phyloP scores from a whole-genome alignment of 192 early-diverging fungal species.

The Podila clonocystis region DNA sequence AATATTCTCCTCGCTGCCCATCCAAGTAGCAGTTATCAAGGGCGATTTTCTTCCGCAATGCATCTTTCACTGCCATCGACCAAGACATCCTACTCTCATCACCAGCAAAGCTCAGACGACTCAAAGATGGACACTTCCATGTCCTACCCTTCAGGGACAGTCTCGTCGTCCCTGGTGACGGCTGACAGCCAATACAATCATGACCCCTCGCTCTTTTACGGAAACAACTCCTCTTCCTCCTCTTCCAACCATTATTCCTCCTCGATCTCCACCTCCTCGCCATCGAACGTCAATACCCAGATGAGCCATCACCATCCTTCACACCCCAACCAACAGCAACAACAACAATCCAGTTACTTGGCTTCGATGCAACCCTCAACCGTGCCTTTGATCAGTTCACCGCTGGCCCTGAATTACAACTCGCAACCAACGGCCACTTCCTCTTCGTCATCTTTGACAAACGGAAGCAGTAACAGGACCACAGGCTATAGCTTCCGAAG shows the following conservation, averaged over 20 bases:
- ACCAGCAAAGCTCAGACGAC: background rate
- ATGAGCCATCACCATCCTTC: background rate
- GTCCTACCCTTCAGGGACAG: constrained; percentile 1
- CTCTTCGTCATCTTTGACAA: background rate
- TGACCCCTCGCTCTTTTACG: background rate
- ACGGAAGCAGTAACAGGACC: constrained; percentile 11
- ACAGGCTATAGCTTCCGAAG: constrained; percentile 11
- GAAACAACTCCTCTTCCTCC: background rate
- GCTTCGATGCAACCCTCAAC: constrained; percentile 17
- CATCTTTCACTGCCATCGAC: constrained; percentile 1
- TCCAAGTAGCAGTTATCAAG: background rate
- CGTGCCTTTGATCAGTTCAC: constrained; percentile 37
- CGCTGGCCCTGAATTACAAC: constrained; percentile 35
- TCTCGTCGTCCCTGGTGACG: background rate
- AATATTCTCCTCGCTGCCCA: background rate
- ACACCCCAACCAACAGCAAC: background rate
- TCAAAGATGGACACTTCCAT: background rate
- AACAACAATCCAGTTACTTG: constrained; percentile 23
- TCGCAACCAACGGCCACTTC: background rate
- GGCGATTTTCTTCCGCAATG: background rate
- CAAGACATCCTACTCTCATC: background rate
- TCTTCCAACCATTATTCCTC: background rate
- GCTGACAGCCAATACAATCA: background rate
- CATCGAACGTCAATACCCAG: constrained; percentile 3
- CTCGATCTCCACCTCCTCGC: background rate